Percentiles rank a stretch among this genome's conserved stretches.
phyloP scores from a whole-genome alignment of 2,329 filamentous ascomycete species.

The Curvularia sp. region DNA sequence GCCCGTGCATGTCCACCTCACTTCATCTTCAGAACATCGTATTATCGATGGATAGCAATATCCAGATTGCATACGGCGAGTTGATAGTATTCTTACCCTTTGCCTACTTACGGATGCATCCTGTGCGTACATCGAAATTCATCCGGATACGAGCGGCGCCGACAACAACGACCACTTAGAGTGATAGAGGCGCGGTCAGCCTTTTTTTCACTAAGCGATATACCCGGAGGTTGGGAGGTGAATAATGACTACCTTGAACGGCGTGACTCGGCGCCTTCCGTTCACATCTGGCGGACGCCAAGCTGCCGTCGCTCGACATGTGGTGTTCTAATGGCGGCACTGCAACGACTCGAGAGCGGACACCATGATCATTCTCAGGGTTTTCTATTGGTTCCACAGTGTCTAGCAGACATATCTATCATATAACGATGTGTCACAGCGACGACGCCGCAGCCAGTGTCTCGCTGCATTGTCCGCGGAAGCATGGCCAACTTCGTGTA shows the following conservation, averaged over 20 bases:
- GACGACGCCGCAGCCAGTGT: neutral
- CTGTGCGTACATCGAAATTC: slow-evolving; percentile 9
- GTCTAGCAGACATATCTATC: neutral
- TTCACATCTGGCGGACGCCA: neutral
- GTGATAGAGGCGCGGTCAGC: neutral
- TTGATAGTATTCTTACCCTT: slow-evolving; percentile 1
- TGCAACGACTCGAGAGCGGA: neutral
- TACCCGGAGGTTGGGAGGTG: neutral
- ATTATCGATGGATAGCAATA: slow-evolving; percentile 10
- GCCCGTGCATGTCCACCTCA: slow-evolving; percentile 33
- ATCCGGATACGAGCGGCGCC: slow-evolving; percentile 3
- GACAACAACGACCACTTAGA: neutral
- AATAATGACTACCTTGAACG: neutral
- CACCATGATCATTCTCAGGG: slow-evolving; percentile 2
- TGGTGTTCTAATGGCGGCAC: slow-evolving; percentile 9
- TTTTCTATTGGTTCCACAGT: slow-evolving; percentile 10
- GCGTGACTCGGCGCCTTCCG: slow-evolving; percentile 3
- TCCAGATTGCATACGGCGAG: slow-evolving; percentile 3
- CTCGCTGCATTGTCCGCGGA: neutral
- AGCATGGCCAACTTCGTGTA: neutral
- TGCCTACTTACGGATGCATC: neutral
- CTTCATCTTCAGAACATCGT: slow-evolving; percentile 23
- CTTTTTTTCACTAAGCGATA: slow-evolving; percentile 3
- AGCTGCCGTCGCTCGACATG: slow-evolving; percentile 4
- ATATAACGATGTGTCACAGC: slow-evolving; percentile 12